phyloP scores from a whole-genome alignment of 1,284 basidiomycete genomes.

The Ganoderma multipileum region DNA sequence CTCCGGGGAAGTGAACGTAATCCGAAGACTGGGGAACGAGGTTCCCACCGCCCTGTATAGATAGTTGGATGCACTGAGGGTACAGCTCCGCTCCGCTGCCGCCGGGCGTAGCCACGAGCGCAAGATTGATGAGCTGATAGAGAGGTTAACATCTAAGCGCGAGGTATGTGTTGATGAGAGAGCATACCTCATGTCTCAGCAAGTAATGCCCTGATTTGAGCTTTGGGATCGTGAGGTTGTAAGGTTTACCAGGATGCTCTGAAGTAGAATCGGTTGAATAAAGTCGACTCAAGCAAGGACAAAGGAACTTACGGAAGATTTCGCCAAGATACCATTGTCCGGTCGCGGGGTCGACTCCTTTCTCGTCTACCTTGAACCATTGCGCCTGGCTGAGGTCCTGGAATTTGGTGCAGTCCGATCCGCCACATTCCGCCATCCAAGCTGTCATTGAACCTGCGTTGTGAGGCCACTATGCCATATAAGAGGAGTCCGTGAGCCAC shows the following conservation, averaged over 20 bases:
- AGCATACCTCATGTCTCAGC: background rate
- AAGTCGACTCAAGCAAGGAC: too few relatives aligned
- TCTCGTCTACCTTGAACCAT: conserved; percentile 1
- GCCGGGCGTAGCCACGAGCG: background rate
- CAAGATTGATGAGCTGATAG: background rate
- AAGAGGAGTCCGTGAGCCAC: background rate
- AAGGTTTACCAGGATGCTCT: background rate
- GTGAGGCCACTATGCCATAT: background rate
- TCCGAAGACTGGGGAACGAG: background rate
- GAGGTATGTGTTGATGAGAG: background rate
- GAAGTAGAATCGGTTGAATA: background rate
- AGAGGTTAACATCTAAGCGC: background rate
- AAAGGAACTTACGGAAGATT: background rate
- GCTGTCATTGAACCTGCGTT: background rate
- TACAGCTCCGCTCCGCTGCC: background rate
- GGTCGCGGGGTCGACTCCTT: background rate
- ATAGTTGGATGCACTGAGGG: background rate
- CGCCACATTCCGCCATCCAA: conserved; percentile 1
- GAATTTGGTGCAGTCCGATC: background rate
- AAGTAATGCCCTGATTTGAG: background rate
- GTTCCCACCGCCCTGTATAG: background rate
- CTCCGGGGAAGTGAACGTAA: background rate
- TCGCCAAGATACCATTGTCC: background rate
- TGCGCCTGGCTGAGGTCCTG: background rate
- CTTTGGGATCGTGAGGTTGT: background rate